Percentiles rank a stretch among this genome's conserved stretches.
phyloP scores from a whole-genome alignment of 2,329 filamentous ascomycete genomes.

The Xylariaceae sp. region DNA sequence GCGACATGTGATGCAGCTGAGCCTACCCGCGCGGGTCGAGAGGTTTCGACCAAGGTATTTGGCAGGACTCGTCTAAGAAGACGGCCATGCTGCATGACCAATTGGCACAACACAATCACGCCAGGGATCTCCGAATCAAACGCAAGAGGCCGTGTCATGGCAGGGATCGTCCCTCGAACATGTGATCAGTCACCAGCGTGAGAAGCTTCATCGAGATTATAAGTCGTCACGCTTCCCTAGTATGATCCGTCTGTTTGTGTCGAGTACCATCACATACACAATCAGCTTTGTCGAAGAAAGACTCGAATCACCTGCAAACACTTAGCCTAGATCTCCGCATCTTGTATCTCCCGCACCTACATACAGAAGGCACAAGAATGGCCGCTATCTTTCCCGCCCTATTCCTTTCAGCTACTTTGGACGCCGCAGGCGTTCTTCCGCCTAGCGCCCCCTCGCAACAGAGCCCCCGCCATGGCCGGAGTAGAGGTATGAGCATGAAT shows the following conservation, averaged over 20 bases:
- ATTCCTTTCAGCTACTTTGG: slow-evolving; percentile 34
- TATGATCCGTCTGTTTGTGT: background rate
- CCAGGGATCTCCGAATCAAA: slow-evolving; percentile 10
- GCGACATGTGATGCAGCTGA: slow-evolving; percentile 17
- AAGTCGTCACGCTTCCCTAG: slow-evolving; percentile 12
- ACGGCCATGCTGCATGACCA: slow-evolving; percentile 22
- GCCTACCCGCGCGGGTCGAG: slow-evolving; percentile 22
- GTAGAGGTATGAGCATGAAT: slow-evolving; percentile 36
- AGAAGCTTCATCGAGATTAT: slow-evolving; percentile 11
- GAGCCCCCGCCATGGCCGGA: slow-evolving; percentile 36
- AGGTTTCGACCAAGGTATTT: slow-evolving; percentile 6
- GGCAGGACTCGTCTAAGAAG: slow-evolving; percentile 16
- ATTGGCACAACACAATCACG: slow-evolving; percentile 22
- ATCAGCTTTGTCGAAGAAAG: background rate
- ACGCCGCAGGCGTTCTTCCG: slow-evolving; percentile 35
- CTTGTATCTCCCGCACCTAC: slow-evolving; percentile 8
- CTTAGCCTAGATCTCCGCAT: background rate
- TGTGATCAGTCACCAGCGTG: slow-evolving; percentile 7
- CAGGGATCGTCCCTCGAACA: slow-evolving; percentile 16
- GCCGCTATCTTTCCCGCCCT: slow-evolving; percentile 32
- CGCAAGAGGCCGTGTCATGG: slow-evolving; percentile 16
- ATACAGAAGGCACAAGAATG: slow-evolving; percentile 24
- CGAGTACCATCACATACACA: slow-evolving; percentile 2
- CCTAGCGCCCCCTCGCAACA: slow-evolving; percentile 34
- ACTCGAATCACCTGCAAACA: slow-evolving; percentile 4